Conservation (phyloP, 768 basidiomycete genomes). For the Termitomyces sp. region DNA sequence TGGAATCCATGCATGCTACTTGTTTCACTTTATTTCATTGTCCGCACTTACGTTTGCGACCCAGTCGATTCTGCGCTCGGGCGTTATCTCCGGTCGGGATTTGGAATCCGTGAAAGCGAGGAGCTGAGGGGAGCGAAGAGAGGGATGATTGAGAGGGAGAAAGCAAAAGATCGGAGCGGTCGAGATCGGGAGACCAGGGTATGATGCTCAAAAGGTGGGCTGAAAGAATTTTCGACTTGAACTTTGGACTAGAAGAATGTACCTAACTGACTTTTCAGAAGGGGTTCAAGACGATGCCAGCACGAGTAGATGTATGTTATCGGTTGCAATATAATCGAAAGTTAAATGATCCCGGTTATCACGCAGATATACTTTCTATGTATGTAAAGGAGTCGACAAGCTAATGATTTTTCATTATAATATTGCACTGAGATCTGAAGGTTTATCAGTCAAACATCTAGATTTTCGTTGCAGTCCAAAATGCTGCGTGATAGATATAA, state of each 20-base stretch:
- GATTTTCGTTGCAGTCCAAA: conserved; percentile 67
- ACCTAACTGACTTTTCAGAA: not conserved
- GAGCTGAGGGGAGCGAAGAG: conserved; percentile 40
- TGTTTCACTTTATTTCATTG: too few relatives aligned
- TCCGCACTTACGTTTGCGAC: too few relatives aligned
- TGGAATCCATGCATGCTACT: too few relatives aligned
- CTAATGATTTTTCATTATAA: not conserved
- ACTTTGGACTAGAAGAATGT: not conserved
- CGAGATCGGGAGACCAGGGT: not conserved
- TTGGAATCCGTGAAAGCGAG: conserved; percentile 56
- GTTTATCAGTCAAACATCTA: not conserved
- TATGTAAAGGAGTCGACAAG: not conserved
- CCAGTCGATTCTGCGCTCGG: too few relatives aligned
- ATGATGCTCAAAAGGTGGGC: not conserved
- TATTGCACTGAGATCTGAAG: too few relatives aligned
- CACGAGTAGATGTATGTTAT: not conserved
- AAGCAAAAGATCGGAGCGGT: conserved; percentile 15
- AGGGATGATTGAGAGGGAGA: conserved; percentile 31
- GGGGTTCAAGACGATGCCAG: not conserved
- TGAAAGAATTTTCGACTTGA: not conserved
- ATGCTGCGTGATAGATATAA: conserved; percentile 81
- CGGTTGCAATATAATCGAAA: not conserved
- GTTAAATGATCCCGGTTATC: not conserved
- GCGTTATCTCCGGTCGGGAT: too few relatives aligned
- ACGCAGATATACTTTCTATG: not conserved